Evolutionary conservation across 2,329 filamentous ascomycete species (phyloP).

Genomic region (Tolypocladium tropicale): DNA sequence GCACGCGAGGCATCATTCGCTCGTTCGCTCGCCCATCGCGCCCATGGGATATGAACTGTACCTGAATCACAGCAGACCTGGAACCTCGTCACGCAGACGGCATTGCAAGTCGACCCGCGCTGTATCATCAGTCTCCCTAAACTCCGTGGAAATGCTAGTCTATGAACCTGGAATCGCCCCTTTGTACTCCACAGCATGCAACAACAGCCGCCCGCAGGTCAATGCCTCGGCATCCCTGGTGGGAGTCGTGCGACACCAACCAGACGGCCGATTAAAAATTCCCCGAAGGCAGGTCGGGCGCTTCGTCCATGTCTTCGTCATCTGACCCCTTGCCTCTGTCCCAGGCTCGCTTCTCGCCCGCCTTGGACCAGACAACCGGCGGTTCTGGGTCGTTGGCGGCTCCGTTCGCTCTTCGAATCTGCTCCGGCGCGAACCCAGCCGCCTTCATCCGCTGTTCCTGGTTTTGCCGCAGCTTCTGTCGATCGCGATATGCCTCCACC

Average conservation of each 20-base stretch:
- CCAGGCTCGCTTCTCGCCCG: conserved; percentile 54
- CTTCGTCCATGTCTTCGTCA: neutral
- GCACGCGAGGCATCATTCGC: neutral
- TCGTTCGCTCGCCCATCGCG: neutral
- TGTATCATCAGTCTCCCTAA: neutral
- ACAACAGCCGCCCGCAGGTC: neutral
- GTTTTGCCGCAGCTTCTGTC: conserved; percentile 65
- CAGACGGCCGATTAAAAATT: conserved; percentile 1
- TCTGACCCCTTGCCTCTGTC: conserved; percentile 39
- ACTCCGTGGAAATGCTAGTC: neutral
- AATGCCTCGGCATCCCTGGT: neutral
- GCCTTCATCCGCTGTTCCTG: conserved; percentile 66
- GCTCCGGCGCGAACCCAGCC: conserved; percentile 68
- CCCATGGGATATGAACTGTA: neutral
- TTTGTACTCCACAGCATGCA: neutral
- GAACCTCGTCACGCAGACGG: neutral
- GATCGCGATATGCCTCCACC: conserved; percentile 67
- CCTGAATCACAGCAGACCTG: neutral
- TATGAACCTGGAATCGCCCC: neutral
- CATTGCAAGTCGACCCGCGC: neutral
- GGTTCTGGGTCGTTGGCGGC: conserved; percentile 48
- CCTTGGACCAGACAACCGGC: conserved; percentile 62
- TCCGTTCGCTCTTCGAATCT: conserved; percentile 52
- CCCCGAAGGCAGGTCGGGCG: conserved; percentile 6
- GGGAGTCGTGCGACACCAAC: neutral